Evolutionary conservation across 2,329 filamentous ascomycete species (phyloP), one percentile per base, ranked within the genome.

Genomic region (Raffaelea arxii): DNA sequence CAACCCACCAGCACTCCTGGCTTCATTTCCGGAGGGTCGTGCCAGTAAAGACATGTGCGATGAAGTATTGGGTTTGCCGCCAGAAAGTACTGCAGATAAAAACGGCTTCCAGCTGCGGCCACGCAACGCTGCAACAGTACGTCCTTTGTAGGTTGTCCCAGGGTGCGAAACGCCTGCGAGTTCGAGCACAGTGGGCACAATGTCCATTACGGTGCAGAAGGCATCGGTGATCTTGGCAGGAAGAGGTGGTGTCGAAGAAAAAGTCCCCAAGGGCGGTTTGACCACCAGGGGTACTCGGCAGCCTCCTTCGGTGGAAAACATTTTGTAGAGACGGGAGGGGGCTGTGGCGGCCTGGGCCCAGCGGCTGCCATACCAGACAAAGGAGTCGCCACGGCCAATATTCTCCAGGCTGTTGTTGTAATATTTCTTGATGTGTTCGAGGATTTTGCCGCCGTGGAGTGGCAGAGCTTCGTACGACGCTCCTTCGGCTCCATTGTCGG

Each of bases 361-460:
- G 14, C 68, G 68, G 2, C 71, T 68, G 1, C 75, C 74, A 49
- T 78, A 78, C 73, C 74, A 78, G 48, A 75, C 68, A 55, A 75
- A 78, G 6, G 66, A 70, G 56, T 77, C 65, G 14, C 61, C 63
- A 40, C 68, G 66, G 5, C 74, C 75, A n/a, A 78, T 64, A 50
- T 78, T 79, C 12, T 75, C 72, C 6, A 77, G 60, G 16, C 59
- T 62, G 55, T 78, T 78, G 59, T 77, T 63, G 58, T 78, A 78
- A 60, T 77, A 75, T 54, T 72, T 72, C 49, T 73, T 44, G 6
- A 60, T 42, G 23, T 56, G 49, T 25, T 54, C 52, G n/a, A 52
- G 50, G 49, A 56, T 51, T 24, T 44, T 47, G 25, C 46, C 49
- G 27, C 50, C 49, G 3, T 51, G 46, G 23, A 53, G 50, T 3